Evolutionary conservation across 352 stramenopile species (phyloP).

Genomic region (Pythium apleroticum): DNA sequence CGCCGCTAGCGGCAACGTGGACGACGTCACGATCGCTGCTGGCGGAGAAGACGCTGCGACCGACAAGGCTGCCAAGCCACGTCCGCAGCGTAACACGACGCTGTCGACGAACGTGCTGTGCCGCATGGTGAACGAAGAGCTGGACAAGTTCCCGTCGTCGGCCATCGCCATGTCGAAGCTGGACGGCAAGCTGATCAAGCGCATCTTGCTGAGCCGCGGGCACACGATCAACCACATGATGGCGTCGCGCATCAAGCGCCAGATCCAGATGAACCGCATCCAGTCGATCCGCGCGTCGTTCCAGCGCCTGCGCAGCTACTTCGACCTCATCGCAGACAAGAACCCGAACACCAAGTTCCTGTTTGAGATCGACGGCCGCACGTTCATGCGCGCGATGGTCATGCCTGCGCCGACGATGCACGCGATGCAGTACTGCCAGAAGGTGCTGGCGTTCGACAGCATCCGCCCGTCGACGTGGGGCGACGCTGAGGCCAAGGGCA

Average conservation of each 20-base stretch:
- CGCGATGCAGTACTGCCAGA: conserved; percentile 55
- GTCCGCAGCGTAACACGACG: conserved; percentile 68
- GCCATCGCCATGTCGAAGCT: conserved; percentile 64
- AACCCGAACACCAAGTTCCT: conserved; percentile 58
- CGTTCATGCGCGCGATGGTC: conserved; percentile 66
- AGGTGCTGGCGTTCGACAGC: conserved; percentile 61
- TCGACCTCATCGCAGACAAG: conserved; percentile 64
- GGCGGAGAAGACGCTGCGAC: background rate
- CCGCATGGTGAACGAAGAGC: conserved; percentile 69
- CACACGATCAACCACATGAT: conserved; percentile 85
- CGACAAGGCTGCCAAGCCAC: conserved; percentile 8
- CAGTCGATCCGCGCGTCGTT: conserved; percentile 62
- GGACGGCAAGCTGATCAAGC: conserved; percentile 73
- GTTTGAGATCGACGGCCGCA: conserved; percentile 50
- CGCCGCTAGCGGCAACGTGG: background rate
- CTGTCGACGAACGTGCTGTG: conserved; percentile 78
- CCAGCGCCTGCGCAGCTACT: conserved; percentile 62
- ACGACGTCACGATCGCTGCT: background rate
- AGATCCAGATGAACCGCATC: conserved; percentile 61
- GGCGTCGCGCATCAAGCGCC: conserved; percentile 75
- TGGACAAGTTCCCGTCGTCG: conserved; percentile 59
- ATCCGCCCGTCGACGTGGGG: conserved; percentile 44
- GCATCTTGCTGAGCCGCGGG: conserved; percentile 65
- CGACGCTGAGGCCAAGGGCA: conserved; percentile 26
- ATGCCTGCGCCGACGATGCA: conserved; percentile 54